Conservation (phyloP, 495 filamentous ascomycete species). For the Aspergillus egyptiacus region DNA sequence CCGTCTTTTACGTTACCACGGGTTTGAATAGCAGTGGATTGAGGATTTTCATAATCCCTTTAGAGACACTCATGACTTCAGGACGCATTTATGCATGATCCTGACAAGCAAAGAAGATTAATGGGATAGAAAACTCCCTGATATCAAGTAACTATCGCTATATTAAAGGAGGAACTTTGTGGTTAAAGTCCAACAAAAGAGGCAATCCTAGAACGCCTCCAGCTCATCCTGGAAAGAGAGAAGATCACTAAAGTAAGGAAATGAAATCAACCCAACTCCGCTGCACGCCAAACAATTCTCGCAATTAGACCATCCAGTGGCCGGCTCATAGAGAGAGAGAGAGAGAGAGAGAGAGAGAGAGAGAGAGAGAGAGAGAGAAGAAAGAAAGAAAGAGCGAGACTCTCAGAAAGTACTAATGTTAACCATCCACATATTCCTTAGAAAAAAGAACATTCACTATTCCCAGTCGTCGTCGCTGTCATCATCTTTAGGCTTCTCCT, state of each 20-base stretch:
- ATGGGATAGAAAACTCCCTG: constrained; percentile 7
- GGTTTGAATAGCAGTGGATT: no score
- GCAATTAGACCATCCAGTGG: constrained; percentile 20
- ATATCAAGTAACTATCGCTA: constrained; percentile 8
- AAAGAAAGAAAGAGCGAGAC: neutral
- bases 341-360: no score
- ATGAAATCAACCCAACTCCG: constrained; percentile 10
- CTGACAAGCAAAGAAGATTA: neutral
- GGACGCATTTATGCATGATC: no score
- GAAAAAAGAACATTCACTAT: constrained; percentile 32
- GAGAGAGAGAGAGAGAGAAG: no score
- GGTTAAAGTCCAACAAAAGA: neutral
- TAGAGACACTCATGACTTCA: no score
- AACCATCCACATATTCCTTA: neutral
- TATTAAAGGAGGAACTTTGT: neutral
- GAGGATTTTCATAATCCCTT: neutral
- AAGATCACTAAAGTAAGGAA: neutral
- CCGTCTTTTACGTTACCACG: no score
- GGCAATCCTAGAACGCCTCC: constrained; percentile 1
- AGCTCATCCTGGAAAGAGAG: neutral
- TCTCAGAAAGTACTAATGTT: neutral
- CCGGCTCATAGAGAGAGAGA: neutral
- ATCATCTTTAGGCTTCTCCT: constrained; percentile 53
- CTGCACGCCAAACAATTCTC: no score
- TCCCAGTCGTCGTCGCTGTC: constrained; percentile 80